Percentiles rank a stretch among this genome's conserved stretches.
phyloP scores from a whole-genome alignment of 1,284 basidiomycete species.

The Paramarasmius palmivorus region DNA sequence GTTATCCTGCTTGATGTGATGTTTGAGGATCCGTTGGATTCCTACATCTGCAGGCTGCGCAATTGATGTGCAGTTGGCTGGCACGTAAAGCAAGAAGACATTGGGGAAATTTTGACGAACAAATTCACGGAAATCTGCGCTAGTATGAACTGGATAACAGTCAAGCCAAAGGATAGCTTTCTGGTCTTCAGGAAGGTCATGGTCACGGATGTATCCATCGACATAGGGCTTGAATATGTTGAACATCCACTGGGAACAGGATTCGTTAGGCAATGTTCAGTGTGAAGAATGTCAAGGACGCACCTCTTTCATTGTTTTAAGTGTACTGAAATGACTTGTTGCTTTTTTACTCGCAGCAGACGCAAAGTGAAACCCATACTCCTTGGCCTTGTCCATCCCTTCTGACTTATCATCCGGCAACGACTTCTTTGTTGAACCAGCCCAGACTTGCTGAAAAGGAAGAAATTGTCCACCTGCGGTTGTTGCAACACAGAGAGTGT shows the following conservation, averaged over 20 bases:
- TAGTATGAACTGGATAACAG: conserved; percentile 26
- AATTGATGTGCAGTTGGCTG: conserved; percentile 20
- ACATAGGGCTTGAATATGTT: conserved; percentile 19
- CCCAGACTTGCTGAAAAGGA: no score
- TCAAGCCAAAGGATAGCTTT: conserved; percentile 24
- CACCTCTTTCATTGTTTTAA: conserved; percentile 20
- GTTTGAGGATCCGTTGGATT: conserved; percentile 20
- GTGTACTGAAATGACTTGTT: conserved; percentile 21
- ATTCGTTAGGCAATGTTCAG: no score
- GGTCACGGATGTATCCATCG: conserved; percentile 10
- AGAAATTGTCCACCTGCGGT: no score
- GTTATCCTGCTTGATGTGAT: conserved; percentile 22
- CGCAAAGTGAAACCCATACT: no score
- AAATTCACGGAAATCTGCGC: conserved; percentile 19
- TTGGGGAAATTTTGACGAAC: conserved; percentile 16
- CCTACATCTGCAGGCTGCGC: conserved; percentile 20
- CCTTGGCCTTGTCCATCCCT: no score
- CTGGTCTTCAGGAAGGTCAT: conserved; percentile 17
- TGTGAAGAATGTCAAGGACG: conserved; percentile 16
- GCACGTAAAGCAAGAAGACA: conserved; percentile 25
- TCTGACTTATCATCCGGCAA: no score
- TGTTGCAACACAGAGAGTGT: no score
- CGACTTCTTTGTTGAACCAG: no score
- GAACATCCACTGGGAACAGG: no score
- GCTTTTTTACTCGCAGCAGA: no score